Evolutionary conservation across 371 early-diverging fungal species (phyloP).

Genomic region (Mucor piriformis): DNA sequence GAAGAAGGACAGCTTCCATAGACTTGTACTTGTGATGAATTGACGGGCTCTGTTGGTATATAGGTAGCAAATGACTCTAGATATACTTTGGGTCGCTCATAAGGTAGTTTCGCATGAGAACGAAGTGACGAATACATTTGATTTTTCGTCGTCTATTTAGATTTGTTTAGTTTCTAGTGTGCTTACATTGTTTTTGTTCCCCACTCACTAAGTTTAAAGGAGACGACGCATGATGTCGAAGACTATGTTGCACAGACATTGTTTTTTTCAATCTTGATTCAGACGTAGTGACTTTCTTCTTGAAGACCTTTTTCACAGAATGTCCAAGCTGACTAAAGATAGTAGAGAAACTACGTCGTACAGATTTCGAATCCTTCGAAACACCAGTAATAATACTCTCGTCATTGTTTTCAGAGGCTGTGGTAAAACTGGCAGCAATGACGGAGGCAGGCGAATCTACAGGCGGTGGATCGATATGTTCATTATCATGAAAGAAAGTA

Average conservation of each 20-base stretch:
- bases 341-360: slow-evolving; percentile 16
- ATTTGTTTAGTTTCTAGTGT: too few relatives aligned
- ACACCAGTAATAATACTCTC: neutral
- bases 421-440: neutral
- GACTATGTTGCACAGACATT: slow-evolving; percentile 15
- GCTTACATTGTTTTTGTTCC: too few relatives aligned
- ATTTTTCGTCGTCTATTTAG: neutral
- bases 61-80: neutral
- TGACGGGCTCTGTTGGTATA: neutral
- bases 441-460: neutral
- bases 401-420: neutral
- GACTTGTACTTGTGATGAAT: neutral
- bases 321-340: slow-evolving; percentile 15
- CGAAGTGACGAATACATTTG: neutral
- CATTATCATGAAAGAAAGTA: slow-evolving; percentile 4
- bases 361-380: slow-evolving; percentile 3
- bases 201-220: neutral
- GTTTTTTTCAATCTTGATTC: slow-evolving; percentile 13
- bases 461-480: neutral
- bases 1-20: too few relatives aligned
- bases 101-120: neutral
- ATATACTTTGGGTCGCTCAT: neutral
- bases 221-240: neutral
- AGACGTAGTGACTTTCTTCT: slow-evolving; percentile 6
- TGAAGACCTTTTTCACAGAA: slow-evolving; percentile 17